Evolutionary conservation across 495 filamentous ascomycete species (phyloP).

Genomic region (Neurospora hispaniola): DNA sequence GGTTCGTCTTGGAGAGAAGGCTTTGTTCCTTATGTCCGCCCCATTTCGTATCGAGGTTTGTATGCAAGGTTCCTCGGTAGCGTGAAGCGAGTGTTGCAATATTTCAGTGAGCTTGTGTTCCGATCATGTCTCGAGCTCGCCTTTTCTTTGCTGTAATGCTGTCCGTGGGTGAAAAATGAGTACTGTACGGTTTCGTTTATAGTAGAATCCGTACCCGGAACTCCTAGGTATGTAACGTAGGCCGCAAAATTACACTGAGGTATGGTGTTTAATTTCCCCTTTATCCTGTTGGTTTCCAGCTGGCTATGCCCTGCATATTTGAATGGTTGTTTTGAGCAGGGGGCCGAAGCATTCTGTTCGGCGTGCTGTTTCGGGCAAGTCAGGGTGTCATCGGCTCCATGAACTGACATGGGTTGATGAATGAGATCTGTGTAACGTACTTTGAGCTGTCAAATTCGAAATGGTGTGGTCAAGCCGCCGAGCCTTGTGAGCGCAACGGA

Average conservation of each 20-base stretch:
- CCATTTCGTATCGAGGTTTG: not conserved
- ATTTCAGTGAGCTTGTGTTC: not conserved
- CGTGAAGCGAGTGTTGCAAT: not conserved
- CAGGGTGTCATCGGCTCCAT: not conserved
- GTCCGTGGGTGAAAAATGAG: not conserved
- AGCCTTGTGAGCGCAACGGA: not conserved
- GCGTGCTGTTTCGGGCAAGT: not conserved
- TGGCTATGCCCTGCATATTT: not conserved
- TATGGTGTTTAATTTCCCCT: not conserved
- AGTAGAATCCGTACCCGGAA: not conserved
- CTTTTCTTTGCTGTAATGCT: not conserved
- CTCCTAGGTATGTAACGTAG: not conserved
- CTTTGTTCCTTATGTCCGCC: not conserved
- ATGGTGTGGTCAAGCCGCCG: not conserved
- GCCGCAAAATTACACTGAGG: not conserved
- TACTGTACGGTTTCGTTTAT: not conserved
- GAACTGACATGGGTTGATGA: not conserved
- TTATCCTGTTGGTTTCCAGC: not conserved
- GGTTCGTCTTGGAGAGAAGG: not conserved
- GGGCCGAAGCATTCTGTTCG: not conserved
- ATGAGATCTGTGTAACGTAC: not conserved
- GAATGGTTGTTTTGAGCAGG: not conserved
- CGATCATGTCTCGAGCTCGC: not conserved
- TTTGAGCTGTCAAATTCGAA: not conserved
- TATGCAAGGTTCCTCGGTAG: not conserved